Evolutionary conservation across 176 grass and related monocot genomes (phyloP).

Genomic region (Thinopyrum elongatum): DNA sequence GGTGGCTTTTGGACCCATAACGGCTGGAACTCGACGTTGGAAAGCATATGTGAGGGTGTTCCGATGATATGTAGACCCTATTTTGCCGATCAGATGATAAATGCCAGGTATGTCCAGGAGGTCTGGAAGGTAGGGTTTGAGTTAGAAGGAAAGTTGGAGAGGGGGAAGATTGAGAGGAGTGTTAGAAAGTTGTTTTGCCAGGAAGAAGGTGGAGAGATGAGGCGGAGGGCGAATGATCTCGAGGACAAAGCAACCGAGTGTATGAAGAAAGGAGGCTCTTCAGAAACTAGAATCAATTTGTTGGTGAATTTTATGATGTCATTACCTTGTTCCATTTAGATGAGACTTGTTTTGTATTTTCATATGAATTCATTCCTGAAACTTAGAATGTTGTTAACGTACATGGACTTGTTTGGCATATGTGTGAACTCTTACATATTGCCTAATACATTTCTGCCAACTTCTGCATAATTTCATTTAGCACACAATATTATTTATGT

Average conservation of each 20-base stretch:
- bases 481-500: not conserved
- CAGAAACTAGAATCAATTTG: not conserved
- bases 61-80: conserved; percentile 39
- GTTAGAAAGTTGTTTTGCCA: not conserved
- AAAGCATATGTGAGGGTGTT: conserved; percentile 37
- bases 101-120: conserved; percentile 32
- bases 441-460: not conserved
- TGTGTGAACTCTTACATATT: not conserved
- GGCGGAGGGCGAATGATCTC: not conserved
- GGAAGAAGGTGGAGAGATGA: conserved; percentile 18
- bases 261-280: conserved; percentile 11
- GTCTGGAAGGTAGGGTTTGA: conserved; percentile 38
- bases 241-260: not conserved
- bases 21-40: conserved; percentile 46
- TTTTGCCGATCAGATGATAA: conserved; percentile 39
- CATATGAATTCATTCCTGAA: not conserved
- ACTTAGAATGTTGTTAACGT: not conserved
- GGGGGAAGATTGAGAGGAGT: not conserved
- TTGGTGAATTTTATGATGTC: conserved; percentile 15
- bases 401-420: not conserved
- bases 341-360: not conserved
- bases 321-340: not conserved
- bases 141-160: conserved; percentile 22
- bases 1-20: conserved; percentile 52
- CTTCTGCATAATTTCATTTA: not conserved